A percentile compares a stretch with the other conserved stretches of the same genome.
phyloP scores from a whole-genome alignment of 1,139 yeast species.

The Candida gigantensis region DNA sequence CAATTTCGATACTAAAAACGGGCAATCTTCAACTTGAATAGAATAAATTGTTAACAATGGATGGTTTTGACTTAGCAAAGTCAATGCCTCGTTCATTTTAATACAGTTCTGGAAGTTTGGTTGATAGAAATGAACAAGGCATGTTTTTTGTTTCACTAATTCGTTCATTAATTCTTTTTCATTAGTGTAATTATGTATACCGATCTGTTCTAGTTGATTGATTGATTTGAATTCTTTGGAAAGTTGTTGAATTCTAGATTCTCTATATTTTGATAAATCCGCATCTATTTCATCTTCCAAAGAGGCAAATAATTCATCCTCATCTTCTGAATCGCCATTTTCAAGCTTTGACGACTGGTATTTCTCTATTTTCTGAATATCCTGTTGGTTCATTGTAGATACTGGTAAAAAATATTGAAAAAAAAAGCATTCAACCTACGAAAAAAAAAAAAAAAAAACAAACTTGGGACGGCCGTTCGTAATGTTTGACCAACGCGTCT shows the following conservation, averaged over 20 bases:
- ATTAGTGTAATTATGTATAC: slow-evolving; percentile 39
- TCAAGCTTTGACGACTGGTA: slow-evolving; percentile 36
- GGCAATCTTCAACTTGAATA: slow-evolving; percentile 66
- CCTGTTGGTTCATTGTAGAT: no score
- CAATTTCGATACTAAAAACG: slow-evolving; percentile 67
- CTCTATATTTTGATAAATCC: slow-evolving; percentile 42
- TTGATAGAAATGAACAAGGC: slow-evolving; percentile 67
- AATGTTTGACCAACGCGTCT: slow-evolving; percentile 8
- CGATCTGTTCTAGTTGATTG: slow-evolving; percentile 38
- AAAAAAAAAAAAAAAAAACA: neutral
- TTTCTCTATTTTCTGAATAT: no score
- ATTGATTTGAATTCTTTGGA: slow-evolving; percentile 43
- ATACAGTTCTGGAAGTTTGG: slow-evolving; percentile 61
- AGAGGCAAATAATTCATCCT: slow-evolving; percentile 36
- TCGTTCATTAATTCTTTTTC: slow-evolving; percentile 60
- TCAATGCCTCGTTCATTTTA: slow-evolving; percentile 54
- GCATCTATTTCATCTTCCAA: slow-evolving; percentile 32
- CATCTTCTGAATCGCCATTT: slow-evolving; percentile 18
- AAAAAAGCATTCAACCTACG: no score
- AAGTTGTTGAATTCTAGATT: slow-evolving; percentile 51
- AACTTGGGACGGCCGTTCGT: neutral
- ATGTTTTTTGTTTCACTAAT: slow-evolving; percentile 43
- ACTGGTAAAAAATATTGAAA: no score
- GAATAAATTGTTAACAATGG: slow-evolving; percentile 54
- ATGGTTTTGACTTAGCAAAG: slow-evolving; percentile 53